phyloP scores from a whole-genome alignment of 345 rosid species.

The Citropsis articulata region DNA sequence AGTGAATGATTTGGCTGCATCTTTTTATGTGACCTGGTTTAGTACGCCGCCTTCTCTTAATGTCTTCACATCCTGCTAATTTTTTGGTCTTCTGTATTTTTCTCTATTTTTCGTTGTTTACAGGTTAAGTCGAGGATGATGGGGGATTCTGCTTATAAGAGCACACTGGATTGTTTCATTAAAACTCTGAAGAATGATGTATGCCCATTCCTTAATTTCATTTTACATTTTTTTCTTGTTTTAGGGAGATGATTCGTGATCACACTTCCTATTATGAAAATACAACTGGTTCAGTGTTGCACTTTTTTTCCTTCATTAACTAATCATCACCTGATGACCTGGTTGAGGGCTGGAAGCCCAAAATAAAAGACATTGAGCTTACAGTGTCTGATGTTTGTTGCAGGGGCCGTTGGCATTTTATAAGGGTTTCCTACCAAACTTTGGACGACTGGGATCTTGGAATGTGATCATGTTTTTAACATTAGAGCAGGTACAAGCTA shows the following conservation, averaged over 20 bases:
- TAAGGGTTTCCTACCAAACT: constrained; percentile 93
- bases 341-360: neutral
- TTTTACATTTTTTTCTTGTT: constrained; percentile 8
- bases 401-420: constrained; percentile 93
- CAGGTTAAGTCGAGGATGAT: constrained; percentile 99
- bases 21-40: neutral
- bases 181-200: constrained; percentile 90
- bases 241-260: neutral
- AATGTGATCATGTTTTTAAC: constrained; percentile 96
- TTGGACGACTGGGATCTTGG: constrained; percentile 97
- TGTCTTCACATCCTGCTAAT: neutral
- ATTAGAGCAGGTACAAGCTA: constrained; percentile 73
- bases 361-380: constrained; percentile 1
- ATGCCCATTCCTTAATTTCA: constrained; percentile 20
- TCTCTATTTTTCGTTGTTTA: constrained; percentile 3
- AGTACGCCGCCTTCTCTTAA: neutral
- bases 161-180: constrained; percentile 87
- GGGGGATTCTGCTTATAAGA: constrained; percentile 94
- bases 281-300: neutral
- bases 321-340: neutral
- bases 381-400: constrained; percentile 4
- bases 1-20: neutral
- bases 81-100: neutral
- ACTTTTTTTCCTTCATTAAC: neutral
- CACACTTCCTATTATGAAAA: neutral